Base-by-base conservation (phyloP, 139 green algal genomes). In the Chlamydomonas incerta region DNA sequence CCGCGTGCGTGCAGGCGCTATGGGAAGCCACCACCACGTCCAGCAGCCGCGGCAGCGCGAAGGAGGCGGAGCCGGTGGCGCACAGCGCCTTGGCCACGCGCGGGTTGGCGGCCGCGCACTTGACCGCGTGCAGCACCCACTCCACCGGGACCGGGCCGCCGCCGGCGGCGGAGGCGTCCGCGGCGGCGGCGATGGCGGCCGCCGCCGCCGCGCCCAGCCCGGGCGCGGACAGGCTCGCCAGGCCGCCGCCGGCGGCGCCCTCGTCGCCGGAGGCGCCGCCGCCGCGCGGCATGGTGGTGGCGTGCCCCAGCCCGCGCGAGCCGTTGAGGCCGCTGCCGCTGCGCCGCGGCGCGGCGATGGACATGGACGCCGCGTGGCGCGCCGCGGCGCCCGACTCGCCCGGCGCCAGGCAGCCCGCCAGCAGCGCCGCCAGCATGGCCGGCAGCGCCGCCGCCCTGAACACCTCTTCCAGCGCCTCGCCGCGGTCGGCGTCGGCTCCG, bases 391-490 rank as follows among this genome's bases (percentile, higher is more conserved):
- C 75, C 1, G n/a, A 28, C 5, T 60, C 75, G 4, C 34, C 60
- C 26, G 75, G 60, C 62, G 20, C 60, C 28, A 72, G 37, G 41
- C 28, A 33, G 35, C n/a, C 75, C 75, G 62, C 60, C 75, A 83
- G 75, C 60, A 70, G n/a, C 26, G 75, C 23, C 60, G 75, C 23
- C 60, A 82, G 60, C 60, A 72, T 33, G 10, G 24, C 31, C 34
- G 75, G 75, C 62, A 33, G 35, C 21, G 18, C 28, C 21, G 72
- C 41, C 11, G 8, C 14, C 23, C 28, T 11, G 35, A 83, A 35
- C 5, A 72, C 60, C 75, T 83, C 75, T 60, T 83, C 75, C 41
- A 23, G 75, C 75, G 3, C 75, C 60, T 50, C 41, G 14, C 50
- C 60, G 37, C 72, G 52, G 35, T 73, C 60, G 26, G 75, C 28